Conservation (phyloP, 1,284 basidiomycete species). For the Ceratobasidium sp. region DNA sequence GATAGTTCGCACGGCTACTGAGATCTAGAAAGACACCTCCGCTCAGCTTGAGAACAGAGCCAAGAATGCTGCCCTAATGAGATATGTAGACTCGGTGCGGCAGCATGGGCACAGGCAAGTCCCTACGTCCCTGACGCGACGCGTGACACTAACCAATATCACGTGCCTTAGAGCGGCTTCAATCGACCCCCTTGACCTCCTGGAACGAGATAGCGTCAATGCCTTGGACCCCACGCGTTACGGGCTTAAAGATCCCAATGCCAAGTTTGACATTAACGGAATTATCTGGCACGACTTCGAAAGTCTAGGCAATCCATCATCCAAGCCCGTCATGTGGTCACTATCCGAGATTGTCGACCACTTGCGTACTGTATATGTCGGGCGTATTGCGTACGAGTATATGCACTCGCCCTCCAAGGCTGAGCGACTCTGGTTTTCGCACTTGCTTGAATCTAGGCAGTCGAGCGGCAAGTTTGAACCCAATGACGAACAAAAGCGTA, state of each 20-base stretch:
- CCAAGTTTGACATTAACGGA: slow-evolving; percentile 75
- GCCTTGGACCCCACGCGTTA: slow-evolving; percentile 82
- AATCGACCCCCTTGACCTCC: slow-evolving; percentile 85
- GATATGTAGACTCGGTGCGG: slow-evolving; percentile 86
- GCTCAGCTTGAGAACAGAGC: slow-evolving; percentile 77
- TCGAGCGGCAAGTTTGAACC: neutral
- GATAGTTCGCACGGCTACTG: slow-evolving; percentile 2
- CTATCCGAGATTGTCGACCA: slow-evolving; percentile 73
- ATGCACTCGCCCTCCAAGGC: slow-evolving; percentile 84
- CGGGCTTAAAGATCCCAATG: slow-evolving; percentile 62
- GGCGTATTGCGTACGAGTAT: slow-evolving; percentile 86
- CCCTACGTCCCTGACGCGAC: neutral
- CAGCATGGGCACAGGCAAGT: slow-evolving; percentile 49
- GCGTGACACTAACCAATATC: slow-evolving; percentile 45
- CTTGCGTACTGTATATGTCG: slow-evolving; percentile 76
- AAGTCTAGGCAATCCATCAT: slow-evolving; percentile 42
- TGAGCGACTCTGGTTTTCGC: slow-evolving; percentile 84
- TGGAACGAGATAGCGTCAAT: slow-evolving; percentile 81
- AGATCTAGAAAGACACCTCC: slow-evolving; percentile 62
- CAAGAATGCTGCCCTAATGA: slow-evolving; percentile 76
- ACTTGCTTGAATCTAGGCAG: slow-evolving; percentile 73
- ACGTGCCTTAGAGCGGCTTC: slow-evolving; percentile 81
- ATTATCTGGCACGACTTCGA: slow-evolving; percentile 70
- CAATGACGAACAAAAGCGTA: slow-evolving; percentile 54
- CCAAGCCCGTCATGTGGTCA: slow-evolving; percentile 61